Percentiles rank a stretch among this genome's conserved stretches.
Evolutionary conservation across 176 grass and related monocot species (phyloP).

Genomic region (Areca catechu): DNA sequence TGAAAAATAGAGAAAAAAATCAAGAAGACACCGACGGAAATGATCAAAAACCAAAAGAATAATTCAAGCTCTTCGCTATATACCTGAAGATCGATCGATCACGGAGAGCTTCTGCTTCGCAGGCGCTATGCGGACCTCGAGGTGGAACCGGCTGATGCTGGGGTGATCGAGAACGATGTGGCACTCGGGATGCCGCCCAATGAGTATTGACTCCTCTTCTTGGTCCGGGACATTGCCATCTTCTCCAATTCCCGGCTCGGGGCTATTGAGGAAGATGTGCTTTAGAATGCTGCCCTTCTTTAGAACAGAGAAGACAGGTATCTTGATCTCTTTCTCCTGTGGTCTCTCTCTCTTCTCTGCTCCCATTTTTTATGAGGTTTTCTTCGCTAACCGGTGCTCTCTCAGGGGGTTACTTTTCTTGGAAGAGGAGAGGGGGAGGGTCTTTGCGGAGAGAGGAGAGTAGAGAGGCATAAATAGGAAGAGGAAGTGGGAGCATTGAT

Average conservation of each 20-base stretch:
- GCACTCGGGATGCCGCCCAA: constrained; percentile 77
- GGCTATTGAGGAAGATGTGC: constrained; percentile 33
- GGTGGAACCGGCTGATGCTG: constrained; percentile 85
- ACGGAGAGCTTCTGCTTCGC: constrained; percentile 41
- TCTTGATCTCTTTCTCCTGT: constrained; percentile 22
- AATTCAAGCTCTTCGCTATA: neutral
- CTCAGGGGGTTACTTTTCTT: too few species aligned
- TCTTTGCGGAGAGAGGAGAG: too few species aligned
- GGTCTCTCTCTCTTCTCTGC: neutral
- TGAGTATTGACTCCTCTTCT: constrained; percentile 31
- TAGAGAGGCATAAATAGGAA: too few species aligned
- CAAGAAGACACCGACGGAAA: too few species aligned
- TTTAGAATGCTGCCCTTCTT: constrained; percentile 56
- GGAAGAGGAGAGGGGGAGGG: too few species aligned
- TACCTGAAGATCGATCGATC: constrained; percentile 71
- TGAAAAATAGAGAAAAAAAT: constrained; percentile 7
- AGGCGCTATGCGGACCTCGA: constrained; percentile 36
- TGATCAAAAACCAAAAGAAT: neutral
- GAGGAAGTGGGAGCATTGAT: too few species aligned
- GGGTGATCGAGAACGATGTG: constrained; percentile 81
- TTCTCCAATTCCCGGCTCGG: too few species aligned
- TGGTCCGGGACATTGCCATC: constrained; percentile 8
- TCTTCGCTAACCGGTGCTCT: too few species aligned
- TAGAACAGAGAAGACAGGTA: constrained; percentile 62
- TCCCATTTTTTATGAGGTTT: too few species aligned